A percentile compares a stretch with the other conserved stretches of the same genome.
Evolutionary conservation across 192 early-diverging fungal species (phyloP).

Genomic region (Podila epigama): DNA sequence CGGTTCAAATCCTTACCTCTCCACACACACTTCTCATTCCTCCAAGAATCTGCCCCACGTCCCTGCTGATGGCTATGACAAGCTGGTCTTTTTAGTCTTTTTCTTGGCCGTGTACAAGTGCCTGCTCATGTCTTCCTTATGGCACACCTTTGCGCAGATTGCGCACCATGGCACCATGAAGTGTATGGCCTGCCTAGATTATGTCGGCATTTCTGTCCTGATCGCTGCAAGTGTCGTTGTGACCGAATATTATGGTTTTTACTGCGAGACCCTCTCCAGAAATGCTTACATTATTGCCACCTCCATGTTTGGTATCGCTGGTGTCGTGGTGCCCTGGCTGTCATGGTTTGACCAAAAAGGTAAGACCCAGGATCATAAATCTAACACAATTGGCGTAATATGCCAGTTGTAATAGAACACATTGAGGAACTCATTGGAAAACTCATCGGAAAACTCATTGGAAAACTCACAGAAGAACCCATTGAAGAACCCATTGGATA

Average conservation of each 20-base stretch:
- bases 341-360: constrained; percentile 59
- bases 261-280: constrained; percentile 52
- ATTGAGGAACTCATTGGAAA: too few species aligned
- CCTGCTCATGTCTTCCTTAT: constrained; percentile 65
- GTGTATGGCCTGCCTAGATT: constrained; percentile 66
- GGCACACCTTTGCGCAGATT: constrained; percentile 69
- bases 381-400: not conserved
- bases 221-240: constrained; percentile 67
- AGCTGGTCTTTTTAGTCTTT: constrained; percentile 60
- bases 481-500: too few species aligned
- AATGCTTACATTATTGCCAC: constrained; percentile 61
- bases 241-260: constrained; percentile 67
- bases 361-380: constrained; percentile 9
- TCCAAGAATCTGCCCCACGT: constrained; percentile 38
- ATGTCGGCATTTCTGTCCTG: constrained; percentile 69
- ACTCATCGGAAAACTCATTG: too few species aligned
- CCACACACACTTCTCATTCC: constrained; percentile 13
- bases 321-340: constrained; percentile 58
- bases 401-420: too few species aligned
- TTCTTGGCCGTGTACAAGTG: constrained; percentile 67
- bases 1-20: constrained; percentile 42
- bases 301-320: constrained; percentile 54
- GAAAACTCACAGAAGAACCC: too few species aligned
- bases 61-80: constrained; percentile 52
- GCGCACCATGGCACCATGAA: constrained; percentile 57